phyloP scores from a whole-genome alignment of 768 basidiomycete species.

The Lactarius psammicola region DNA sequence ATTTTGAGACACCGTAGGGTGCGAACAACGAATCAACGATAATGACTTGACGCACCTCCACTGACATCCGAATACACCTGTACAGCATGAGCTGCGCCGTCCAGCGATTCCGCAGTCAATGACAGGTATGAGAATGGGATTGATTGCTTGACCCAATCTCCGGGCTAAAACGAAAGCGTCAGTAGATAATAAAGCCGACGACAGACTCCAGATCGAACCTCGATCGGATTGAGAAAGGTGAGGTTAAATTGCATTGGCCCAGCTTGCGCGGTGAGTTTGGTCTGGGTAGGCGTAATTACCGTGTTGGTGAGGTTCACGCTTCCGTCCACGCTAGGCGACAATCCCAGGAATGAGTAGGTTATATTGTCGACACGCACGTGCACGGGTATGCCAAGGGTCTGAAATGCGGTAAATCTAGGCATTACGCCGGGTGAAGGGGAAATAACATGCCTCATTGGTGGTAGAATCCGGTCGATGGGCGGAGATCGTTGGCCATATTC shows the following conservation, averaged over 20 bases:
- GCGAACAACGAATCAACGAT: too few species aligned
- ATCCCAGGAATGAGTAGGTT: constrained; percentile 30
- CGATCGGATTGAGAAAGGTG: constrained; percentile 42
- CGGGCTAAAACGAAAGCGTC: constrained; percentile 31
- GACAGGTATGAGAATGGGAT: constrained; percentile 43
- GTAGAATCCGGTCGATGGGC: not conserved
- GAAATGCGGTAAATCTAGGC: not conserved
- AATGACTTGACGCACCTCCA: constrained; percentile 33
- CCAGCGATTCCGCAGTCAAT: constrained; percentile 34
- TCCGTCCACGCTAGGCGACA: constrained; percentile 1
- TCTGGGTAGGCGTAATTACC: constrained; percentile 39
- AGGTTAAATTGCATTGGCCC: constrained; percentile 40
- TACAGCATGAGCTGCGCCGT: constrained; percentile 36
- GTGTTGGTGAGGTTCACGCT: constrained; percentile 29
- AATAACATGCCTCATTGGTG: not conserved
- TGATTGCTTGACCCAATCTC: constrained; percentile 40
- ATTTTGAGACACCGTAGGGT: not conserved
- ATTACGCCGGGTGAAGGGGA: not conserved
- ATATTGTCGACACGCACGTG: constrained; percentile 16
- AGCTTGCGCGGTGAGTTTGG: constrained; percentile 36
- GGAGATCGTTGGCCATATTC: constrained; percentile 29
- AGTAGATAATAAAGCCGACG: not conserved
- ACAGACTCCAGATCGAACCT: constrained; percentile 29
- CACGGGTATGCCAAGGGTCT: constrained; percentile 23
- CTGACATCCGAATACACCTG: constrained; percentile 44